A percentile compares a stretch with the other conserved stretches of the same genome.
Evolutionary conservation across 2,329 filamentous ascomycete species (phyloP).

Genomic region (Botryotinia calthae): DNA sequence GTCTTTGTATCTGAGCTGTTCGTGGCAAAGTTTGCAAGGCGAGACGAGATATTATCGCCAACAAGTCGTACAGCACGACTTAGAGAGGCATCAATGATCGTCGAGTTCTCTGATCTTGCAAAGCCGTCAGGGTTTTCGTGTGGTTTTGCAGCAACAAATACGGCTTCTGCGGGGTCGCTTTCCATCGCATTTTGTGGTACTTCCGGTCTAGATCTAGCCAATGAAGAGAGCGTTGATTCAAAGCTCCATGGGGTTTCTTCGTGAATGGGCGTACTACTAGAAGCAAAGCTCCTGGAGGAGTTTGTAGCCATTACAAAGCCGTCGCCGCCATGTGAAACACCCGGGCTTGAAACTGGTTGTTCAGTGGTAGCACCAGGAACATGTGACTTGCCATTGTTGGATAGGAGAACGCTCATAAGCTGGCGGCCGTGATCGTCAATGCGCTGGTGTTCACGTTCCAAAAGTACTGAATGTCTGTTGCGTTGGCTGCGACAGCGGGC

Average conservation of each 20-base stretch:
- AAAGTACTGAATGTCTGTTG: background rate
- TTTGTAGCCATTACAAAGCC: background rate
- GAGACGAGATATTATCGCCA: background rate
- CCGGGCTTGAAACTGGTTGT: background rate
- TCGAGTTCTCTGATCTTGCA: background rate
- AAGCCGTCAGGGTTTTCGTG: background rate
- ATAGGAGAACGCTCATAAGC: background rate
- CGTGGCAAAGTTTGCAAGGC: background rate
- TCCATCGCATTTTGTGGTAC: background rate
- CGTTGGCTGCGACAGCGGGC: background rate
- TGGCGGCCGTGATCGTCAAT: background rate
- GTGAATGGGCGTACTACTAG: background rate
- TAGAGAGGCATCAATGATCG: background rate
- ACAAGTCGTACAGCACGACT: background rate
- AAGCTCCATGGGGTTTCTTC: conserved; percentile 1
- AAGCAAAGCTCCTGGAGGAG: background rate
- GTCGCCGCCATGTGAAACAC: background rate
- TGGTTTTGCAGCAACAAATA: background rate
- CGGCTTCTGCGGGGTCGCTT: background rate
- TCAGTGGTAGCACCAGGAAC: background rate
- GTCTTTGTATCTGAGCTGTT: background rate
- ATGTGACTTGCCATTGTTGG: background rate
- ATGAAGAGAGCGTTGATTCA: background rate
- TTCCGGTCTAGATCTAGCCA: background rate
- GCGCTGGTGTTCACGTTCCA: background rate